A percentile compares a stretch with the other conserved stretches of the same genome.
phyloP scores from a whole-genome alignment of 2,329 filamentous ascomycete species.

The Nothophoma quercina region DNA sequence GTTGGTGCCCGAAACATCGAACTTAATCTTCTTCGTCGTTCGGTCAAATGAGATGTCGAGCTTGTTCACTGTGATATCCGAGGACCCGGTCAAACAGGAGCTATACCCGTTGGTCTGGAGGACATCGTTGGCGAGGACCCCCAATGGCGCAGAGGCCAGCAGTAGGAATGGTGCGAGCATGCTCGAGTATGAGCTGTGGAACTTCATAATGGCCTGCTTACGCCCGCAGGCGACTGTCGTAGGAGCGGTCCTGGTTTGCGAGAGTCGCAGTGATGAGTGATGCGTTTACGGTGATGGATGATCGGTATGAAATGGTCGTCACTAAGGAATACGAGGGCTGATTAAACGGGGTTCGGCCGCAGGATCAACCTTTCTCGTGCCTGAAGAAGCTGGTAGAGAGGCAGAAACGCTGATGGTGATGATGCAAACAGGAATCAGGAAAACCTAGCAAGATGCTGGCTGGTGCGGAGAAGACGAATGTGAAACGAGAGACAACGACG shows the following conservation, averaged over 20 bases:
- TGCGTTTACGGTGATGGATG: constrained; percentile 12
- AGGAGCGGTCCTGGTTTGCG: constrained; percentile 3
- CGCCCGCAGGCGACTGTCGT: constrained; percentile 42
- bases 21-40: constrained; percentile 73
- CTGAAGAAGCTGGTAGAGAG: constrained; percentile 21
- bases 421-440: constrained; percentile 21
- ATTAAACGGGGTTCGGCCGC: constrained; percentile 43
- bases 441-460: constrained; percentile 8
- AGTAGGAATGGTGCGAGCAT: constrained; percentile 51
- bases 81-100: constrained; percentile 68
- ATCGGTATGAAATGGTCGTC: constrained; percentile 21
- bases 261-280: background rate
- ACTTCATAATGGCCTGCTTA: constrained; percentile 39
- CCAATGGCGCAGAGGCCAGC: constrained; percentile 49
- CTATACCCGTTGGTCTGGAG: constrained; percentile 83
- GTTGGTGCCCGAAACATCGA: constrained; percentile 84
- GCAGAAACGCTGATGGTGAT: constrained; percentile 21
- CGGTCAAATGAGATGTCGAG: constrained; percentile 83
- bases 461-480: constrained; percentile 28
- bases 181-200: constrained; percentile 44
- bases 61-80: constrained; percentile 73
- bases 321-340: constrained; percentile 21
- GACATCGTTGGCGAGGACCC: constrained; percentile 71
- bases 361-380: constrained; percentile 49
- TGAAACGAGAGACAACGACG: constrained; percentile 48